Percentiles rank a stretch among this genome's conserved stretches.
Conservation (phyloP, 1,284 basidiomycete genomes). For the Malassezia arunalokei region DNA sequence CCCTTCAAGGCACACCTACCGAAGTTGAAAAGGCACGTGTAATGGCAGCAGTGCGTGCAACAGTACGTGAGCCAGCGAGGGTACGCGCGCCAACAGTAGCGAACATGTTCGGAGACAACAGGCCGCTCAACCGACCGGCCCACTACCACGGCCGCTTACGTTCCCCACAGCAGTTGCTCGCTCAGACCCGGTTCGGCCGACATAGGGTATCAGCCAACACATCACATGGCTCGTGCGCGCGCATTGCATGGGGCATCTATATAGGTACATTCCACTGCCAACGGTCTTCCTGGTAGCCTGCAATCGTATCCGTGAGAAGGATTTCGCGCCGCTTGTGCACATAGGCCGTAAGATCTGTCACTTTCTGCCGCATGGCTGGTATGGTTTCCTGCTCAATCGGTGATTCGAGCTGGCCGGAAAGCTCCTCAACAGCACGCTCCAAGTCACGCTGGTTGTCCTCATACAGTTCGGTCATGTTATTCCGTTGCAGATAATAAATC, state of each 20-base stretch:
- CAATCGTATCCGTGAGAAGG: conserved; percentile 81
- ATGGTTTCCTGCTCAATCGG: conserved; percentile 78
- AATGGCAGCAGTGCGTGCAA: not conserved
- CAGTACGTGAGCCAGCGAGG: conserved; percentile 1
- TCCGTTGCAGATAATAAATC: conserved; percentile 78
- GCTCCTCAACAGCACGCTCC: conserved; percentile 84
- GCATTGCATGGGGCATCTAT: conserved; percentile 3
- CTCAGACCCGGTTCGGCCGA: too few species aligned
- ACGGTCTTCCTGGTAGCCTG: conserved; percentile 76
- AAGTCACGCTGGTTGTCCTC: conserved; percentile 95
- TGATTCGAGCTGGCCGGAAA: conserved; percentile 79
- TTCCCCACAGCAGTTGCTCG: too few species aligned
- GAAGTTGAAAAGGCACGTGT: conserved; percentile 13
- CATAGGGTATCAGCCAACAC: too few species aligned
- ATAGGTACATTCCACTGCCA: conserved; percentile 39
- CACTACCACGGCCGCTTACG: too few species aligned
- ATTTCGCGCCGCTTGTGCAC: conserved; percentile 87
- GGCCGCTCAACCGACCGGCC: too few species aligned
- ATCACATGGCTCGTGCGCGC: conserved; percentile 9
- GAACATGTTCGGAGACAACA: not conserved
- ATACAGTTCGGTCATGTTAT: conserved; percentile 88
- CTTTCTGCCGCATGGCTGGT: conserved; percentile 68
- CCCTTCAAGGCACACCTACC: not conserved
- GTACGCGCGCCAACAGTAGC: conserved; percentile 10
- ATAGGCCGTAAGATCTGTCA: conserved; percentile 73